Evolutionary conservation across 768 basidiomycete species (phyloP).

Genomic region (Lactifluus pinguis): DNA sequence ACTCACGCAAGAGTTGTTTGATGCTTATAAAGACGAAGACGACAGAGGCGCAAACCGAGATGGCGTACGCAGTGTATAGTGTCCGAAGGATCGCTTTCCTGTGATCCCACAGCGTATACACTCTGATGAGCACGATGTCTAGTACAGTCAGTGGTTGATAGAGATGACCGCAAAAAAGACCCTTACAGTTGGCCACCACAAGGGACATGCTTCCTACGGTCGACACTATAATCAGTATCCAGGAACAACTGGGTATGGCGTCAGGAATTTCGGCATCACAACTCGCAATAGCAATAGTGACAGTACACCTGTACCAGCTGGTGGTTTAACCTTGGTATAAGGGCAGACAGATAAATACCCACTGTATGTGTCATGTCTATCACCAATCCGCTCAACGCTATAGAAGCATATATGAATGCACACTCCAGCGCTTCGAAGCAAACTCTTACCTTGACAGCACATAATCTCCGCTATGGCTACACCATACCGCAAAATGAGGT

Average conservation of each 20-base stretch:
- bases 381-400: slow-evolving; percentile 5
- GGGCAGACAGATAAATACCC: neutral
- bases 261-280: neutral
- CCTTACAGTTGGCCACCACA: slow-evolving; percentile 23
- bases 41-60: slow-evolving; percentile 6
- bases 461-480: slow-evolving; percentile 25
- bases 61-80: neutral
- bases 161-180: slow-evolving; percentile 9
- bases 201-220: slow-evolving; percentile 25
- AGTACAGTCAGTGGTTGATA: slow-evolving; percentile 23
- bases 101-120: slow-evolving; percentile 32
- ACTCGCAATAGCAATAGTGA: neutral
- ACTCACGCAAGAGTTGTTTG: slow-evolving; percentile 8
- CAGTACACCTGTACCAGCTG: slow-evolving; percentile 4
- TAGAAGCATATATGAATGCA: neutral
- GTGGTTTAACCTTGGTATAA: neutral
- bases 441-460: slow-evolving; percentile 24
- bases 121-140: slow-evolving; percentile 30
- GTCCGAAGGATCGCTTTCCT: slow-evolving; percentile 19
- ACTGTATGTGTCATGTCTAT: slow-evolving; percentile 1
- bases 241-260: neutral
- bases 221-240: slow-evolving; percentile 3
- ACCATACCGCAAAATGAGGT: slow-evolving; percentile 34
- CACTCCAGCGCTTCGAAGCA: neutral
- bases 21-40: slow-evolving; percentile 1